Evolutionary conservation across 805 yeast genomes (phyloP), one percentile per base, ranked within the genome.

Genomic region (Barnettozyma pratensis): DNA sequence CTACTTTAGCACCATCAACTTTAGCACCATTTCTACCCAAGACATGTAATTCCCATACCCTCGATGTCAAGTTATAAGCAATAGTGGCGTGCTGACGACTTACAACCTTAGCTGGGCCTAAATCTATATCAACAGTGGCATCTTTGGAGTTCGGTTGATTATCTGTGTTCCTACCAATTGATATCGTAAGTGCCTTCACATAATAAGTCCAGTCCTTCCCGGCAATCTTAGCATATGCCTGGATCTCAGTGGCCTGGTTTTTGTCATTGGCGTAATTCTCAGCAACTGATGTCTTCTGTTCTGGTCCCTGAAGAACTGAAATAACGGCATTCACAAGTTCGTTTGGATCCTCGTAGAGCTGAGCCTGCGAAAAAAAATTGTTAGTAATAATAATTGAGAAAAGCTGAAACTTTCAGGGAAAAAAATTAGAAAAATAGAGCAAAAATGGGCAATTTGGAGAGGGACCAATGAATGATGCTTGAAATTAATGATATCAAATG

Each of bases 81-180:
- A 94, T 90, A 14, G 77, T 67, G 0, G 98, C 98, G 64, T 94
- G 99, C 56, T 78, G 82, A 54, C 99, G 79, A 26, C 94, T 83
- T 4, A 94, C 98, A n/a, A 94, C 96, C 66, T 92, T 92, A 9
- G 97, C 92, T 1, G 99, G 99, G 2, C 97, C 97, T 59, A 94
- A 71, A 66, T 94, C 99, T 43, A 92, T 92, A 60, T 90, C 90
- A 37, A 83, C 80, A 3, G 54, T 52, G 8, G 48, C 45, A 31
- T 59, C 59, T 37, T 57, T 49, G 30, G 54, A 37, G 11, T 46
- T 42, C 10, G 49, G 52, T 31, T 51, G 55, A 27, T 32, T 45
- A 37, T 69, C 70, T 2, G 96, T 87, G 59, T 85, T 85, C 59
- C 99, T 76, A n/a, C 99, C 99, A 49, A 94, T 87, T 1, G 84